Conservation (phyloP, 108 stramenopile species). For the Skeletonema menzelii region DNA sequence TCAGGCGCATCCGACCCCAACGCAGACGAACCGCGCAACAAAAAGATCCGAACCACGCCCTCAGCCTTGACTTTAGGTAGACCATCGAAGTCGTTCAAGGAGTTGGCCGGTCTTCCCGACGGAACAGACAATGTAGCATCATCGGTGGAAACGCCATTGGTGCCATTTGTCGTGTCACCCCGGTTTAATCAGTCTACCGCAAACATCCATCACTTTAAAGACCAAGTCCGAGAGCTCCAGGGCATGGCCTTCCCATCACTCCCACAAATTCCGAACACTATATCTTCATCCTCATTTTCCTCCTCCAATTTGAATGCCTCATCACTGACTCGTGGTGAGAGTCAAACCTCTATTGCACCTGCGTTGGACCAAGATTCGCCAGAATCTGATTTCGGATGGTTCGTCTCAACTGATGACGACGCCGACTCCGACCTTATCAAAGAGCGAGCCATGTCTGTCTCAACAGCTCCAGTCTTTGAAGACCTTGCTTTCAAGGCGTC, state of each 20-base stretch:
- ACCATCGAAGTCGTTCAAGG: conserved; percentile 19
- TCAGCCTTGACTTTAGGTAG: conserved; percentile 15
- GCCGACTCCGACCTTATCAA: background rate
- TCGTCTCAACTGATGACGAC: conserved; percentile 40
- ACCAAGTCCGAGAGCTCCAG: conserved; percentile 34
- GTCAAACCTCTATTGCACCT: background rate
- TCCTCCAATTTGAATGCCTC: conserved; percentile 8
- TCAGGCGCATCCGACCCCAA: background rate
- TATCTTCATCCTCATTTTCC: conserved; percentile 37
- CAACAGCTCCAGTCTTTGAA: background rate
- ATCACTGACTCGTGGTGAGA: conserved; percentile 12
- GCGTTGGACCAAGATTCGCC: conserved; percentile 8
- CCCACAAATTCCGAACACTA: conserved; percentile 12
- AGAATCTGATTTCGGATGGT: conserved; percentile 29
- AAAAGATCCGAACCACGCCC: conserved; percentile 25
- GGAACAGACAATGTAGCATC: conserved; percentile 8
- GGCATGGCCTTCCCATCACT: conserved; percentile 43
- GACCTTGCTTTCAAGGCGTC: conserved; percentile 23
- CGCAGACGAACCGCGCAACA: conserved; percentile 12
- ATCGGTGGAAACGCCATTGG: background rate
- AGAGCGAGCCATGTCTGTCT: conserved; percentile 1
- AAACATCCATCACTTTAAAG: conserved; percentile 36
- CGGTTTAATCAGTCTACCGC: conserved; percentile 22
- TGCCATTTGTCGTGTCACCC: conserved; percentile 34
- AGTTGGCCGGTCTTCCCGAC: conserved; percentile 9